Evolutionary conservation across 2,329 filamentous ascomycete species (phyloP), one percentile per base, ranked within the genome.

Genomic region (Gnomoniopsis sp.): DNA sequence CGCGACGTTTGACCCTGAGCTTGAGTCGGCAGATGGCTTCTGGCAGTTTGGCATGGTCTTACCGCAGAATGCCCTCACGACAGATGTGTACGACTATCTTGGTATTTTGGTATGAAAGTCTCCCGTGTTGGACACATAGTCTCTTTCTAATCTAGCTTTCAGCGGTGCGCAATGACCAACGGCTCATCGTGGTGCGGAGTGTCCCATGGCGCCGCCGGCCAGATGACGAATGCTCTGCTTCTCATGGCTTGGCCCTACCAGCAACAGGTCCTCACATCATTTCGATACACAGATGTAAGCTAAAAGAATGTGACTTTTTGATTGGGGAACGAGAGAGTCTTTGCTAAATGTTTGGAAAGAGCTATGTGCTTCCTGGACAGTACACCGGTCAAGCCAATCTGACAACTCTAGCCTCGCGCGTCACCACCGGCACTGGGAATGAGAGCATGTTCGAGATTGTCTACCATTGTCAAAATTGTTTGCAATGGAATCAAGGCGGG

Each of bases 331-430:
- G 14, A n/a, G 19, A n/a, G 6, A 15, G n/a, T n/a, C 21, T 26
- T 26, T 47, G 44, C n/a, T 47, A 6, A 47, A 7, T 76, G 3
- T 85, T 47, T 4, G 10, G 7, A 47, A 22, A 47, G 19, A 47
- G 84, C 50, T 89, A 88, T 67, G 75, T 77, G 26, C 74, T 77
- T 60, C 87, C 87, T 0, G 76, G 77, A 0, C 66, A 80, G 38
- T 89, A 89, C 70, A 76, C 77, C 1, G 88, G 88, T 56, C 76
- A 84, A 62, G 85, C 87, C 10, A 84, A 77, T 36, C 68, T 89
- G 23, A 86, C 82, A 0, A 80, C 85, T 63, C 81, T 89, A 61
- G 82, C 80, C 15, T 79, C 81, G 19, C 44, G 44, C 4, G n/a
- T 47, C 19, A 47, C 44, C 19, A 47, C 44, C 44, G 21, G 7